A percentile compares a stretch with the other conserved stretches of the same genome.
Conservation (phyloP, 805 yeast species). For the Metschnikowia kofuensis region DNA sequence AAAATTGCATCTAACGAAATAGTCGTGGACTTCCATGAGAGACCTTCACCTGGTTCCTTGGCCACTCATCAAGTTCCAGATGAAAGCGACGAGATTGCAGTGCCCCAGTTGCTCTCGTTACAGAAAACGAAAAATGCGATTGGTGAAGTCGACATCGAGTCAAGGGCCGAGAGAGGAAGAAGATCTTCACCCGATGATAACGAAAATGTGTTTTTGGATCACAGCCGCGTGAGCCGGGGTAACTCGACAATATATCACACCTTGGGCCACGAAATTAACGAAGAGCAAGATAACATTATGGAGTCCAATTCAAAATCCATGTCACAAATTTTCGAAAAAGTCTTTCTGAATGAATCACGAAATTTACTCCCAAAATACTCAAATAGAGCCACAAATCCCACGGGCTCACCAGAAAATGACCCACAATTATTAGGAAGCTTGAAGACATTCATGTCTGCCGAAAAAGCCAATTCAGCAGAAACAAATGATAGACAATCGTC, state of each 20-base stretch:
- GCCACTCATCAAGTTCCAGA: too few relatives aligned
- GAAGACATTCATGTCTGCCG: neutral
- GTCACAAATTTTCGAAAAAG: slow-evolving; percentile 33
- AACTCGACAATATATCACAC: slow-evolving; percentile 34
- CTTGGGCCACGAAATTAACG: slow-evolving; percentile 15
- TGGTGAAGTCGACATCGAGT: neutral
- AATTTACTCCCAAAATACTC: neutral
- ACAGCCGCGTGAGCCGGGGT: slow-evolving; percentile 11
- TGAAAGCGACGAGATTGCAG: slow-evolving; percentile 16
- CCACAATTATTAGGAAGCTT: too few relatives aligned
- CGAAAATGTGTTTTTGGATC: slow-evolving; percentile 36
- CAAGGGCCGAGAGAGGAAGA: neutral
- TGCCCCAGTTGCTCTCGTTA: slow-evolving; percentile 12
- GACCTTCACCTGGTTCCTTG: slow-evolving; percentile 9
- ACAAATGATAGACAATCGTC: neutral
- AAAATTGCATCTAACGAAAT: neutral
- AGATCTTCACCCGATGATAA: slow-evolving; percentile 14
- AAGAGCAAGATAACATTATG: neutral
- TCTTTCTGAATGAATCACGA: slow-evolving; percentile 15
- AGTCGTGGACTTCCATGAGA: slow-evolving; percentile 9
- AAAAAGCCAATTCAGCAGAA: neutral
- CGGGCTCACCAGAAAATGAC: too few relatives aligned
- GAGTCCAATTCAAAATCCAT: slow-evolving; percentile 24
- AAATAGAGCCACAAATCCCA: too few relatives aligned
- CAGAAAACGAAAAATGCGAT: neutral